Percentiles rank a stretch among this genome's conserved stretches.
These are phyloP conservation scores for Ceratobasidium sp. DNA, from an alignment of 1,284 basidiomycete species.

Conservation along the genomic window DNA sequence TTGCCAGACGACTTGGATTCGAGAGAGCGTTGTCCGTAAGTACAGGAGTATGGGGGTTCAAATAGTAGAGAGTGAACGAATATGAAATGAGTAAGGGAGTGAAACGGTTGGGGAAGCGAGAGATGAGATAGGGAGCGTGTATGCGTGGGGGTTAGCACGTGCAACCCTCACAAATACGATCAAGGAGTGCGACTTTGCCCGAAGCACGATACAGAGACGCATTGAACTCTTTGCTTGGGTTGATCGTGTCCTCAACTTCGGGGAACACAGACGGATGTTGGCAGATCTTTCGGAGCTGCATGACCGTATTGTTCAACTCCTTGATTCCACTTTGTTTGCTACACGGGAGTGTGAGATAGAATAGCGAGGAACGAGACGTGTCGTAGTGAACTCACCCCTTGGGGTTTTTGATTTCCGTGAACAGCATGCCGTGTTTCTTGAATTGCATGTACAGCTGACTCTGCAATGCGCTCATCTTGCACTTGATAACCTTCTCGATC, in stretches of 20 bases:
- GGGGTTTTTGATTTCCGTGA: slow-evolving; percentile 85
- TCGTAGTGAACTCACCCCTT: slow-evolving; percentile 69
- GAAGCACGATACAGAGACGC: slow-evolving; percentile 90
- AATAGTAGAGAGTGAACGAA: too few species aligned
- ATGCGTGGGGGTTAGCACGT: too few species aligned
- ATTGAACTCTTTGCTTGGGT: slow-evolving; percentile 83
- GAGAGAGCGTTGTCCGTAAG: too few species aligned
- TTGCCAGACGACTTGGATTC: too few species aligned
- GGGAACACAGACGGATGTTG: slow-evolving; percentile 98
- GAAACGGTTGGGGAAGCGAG: too few species aligned
- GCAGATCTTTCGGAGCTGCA: slow-evolving; percentile 99
- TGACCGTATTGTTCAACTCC: slow-evolving; percentile 95
- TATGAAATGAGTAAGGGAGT: too few species aligned
- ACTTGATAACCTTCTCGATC: slow-evolving; percentile 99
- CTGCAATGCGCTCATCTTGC: slow-evolving; percentile 96
- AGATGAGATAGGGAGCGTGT: too few species aligned
- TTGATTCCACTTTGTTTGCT: slow-evolving; percentile 84
- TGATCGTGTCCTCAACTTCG: slow-evolving; percentile 93
- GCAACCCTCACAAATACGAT: slow-evolving; percentile 63
- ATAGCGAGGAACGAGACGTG: neutral
- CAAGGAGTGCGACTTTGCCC: slow-evolving; percentile 97
- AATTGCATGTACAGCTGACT: slow-evolving; percentile 97
- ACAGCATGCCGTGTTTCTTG: slow-evolving; percentile 93
- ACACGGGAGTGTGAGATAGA: slow-evolving; percentile 27
- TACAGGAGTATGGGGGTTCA: too few species aligned